Base-by-base conservation (phyloP, 495 filamentous ascomycete species). In the Clohesyomyces aquaticus region DNA sequence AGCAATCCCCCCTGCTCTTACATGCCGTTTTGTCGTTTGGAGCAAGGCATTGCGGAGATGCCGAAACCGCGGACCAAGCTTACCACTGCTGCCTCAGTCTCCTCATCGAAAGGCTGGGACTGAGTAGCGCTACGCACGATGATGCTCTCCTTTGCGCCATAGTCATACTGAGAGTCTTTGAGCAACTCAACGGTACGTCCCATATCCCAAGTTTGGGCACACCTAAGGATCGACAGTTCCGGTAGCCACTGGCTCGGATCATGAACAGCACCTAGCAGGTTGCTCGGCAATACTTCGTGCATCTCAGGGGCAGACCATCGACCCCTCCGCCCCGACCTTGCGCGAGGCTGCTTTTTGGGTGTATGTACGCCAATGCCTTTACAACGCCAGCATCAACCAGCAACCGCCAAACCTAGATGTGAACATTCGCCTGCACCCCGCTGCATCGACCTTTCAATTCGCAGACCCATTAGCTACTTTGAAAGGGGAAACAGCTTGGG, bases 291-390 rank as follows among this genome's bases (percentile, higher is more conserved):
- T 65, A 2, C 55, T 65, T 3, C 54, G 51, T 6, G 51, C 60
- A 2, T 56, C 57, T 14, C 65, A 67, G 23, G 51, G 27, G 0
- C 45, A 14, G 11, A 51, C 23, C 16, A 41, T 63, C 12, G 65
- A 67, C 41, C 58, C 52, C 2, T 35, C 52, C 2, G 59, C 59
- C 22, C 57, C 59, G 4, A 55, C 52, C 3, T 38, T 63, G 25
- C 57, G 52, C 27, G 41, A 67, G 2, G 65, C 65, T 11, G 52
- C 59, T 21, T 67, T 63, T 41, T 63, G 59, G 65, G 46, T 67
- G 12, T 61, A 67, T 32, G 53, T 67, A 4, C 52, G 65, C 9
- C 65, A 67, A 35, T 62, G 50, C 26, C 28, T 67, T 2, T 67
- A 58, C 59, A 67, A 27, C 11, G 52, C 65, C 26, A 56, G 38